phyloP scores from a whole-genome alignment of 2,329 filamentous ascomycete genomes.

The Alternaria arborescens region DNA sequence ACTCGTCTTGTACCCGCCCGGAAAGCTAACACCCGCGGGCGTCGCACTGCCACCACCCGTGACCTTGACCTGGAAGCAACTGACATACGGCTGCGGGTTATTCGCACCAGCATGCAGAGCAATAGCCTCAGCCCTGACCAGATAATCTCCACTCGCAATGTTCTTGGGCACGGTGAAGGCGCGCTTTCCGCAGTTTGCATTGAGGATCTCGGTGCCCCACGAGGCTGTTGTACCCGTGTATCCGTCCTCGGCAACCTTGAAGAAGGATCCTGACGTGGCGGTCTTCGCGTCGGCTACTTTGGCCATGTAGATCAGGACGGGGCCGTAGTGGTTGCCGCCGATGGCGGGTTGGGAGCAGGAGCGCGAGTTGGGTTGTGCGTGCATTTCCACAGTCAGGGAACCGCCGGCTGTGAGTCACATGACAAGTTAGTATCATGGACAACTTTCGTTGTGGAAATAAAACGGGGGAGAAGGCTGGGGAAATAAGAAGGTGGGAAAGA shows the following conservation, averaged over 20 bases:
- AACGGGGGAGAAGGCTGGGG: too few species aligned
- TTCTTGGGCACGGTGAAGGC: constrained; percentile 48
- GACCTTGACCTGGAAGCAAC: constrained; percentile 52
- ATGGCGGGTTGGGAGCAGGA: constrained; percentile 46
- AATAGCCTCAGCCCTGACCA: constrained; percentile 47
- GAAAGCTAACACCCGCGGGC: constrained; percentile 46
- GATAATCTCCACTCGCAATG: constrained; percentile 45
- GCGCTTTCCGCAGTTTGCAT: constrained; percentile 50
- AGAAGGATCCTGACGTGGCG: constrained; percentile 43
- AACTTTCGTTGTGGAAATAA: background rate
- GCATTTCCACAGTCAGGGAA: constrained; percentile 50
- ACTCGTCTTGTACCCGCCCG: constrained; percentile 46
- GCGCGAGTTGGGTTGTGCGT: constrained; percentile 46
- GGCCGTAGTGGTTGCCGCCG: constrained; percentile 51
- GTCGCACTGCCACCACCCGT: constrained; percentile 45
- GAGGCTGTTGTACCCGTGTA: constrained; percentile 47
- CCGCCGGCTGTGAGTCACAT: constrained; percentile 34
- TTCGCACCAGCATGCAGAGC: constrained; percentile 46
- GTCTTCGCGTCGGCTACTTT: constrained; percentile 49
- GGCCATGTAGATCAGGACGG: constrained; percentile 51
- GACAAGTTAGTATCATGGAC: constrained; percentile 15
- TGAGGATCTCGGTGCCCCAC: constrained; percentile 51
- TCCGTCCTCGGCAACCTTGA: constrained; percentile 51
- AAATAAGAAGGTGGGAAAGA: too few species aligned
- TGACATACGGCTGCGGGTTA: constrained; percentile 46